Base-by-base conservation (phyloP, 345 rosid species). In the Pugionium dolabratum region DNA sequence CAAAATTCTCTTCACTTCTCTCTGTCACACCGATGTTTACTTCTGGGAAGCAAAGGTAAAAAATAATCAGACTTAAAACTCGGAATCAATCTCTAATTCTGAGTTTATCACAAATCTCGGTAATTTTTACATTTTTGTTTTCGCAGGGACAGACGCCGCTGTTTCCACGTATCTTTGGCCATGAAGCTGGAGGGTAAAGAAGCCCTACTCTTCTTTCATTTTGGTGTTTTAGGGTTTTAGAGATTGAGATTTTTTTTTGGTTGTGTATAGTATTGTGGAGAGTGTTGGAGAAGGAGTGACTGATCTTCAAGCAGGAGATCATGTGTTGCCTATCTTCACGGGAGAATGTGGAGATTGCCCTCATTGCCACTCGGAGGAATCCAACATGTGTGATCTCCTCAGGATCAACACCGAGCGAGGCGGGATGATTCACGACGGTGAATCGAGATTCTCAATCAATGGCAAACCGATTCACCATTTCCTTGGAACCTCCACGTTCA, bases 31-130 rank as follows among this genome's bases (percentile, higher is more conserved):
- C 3, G 97, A 91, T 76, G 85, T 88, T 69, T 91, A 91, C 82
- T 91, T 88, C 83, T 91, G 97, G 97, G 97, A 91, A 62, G 94
- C 97, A 6, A 91, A 86, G 97, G 97, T 86, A 46, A 42, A 5
- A 40, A 39, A 39, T 9, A 28, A 36, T 25, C 2, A 9, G 3
- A 27, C 4, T 2, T 35, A 36, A n/a, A 28, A 9, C 25, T 18
- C 26, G 8, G 2, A 9, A 54, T 31, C 35, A 11, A 32, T 6
- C 18, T 70, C 28, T 39, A 2, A 9, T 27, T 43, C 53, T 44
- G 31, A 48, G 6, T 34, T 47, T 31, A 2, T 40, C 26, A 3
- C 1, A 34, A 28, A 8, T 44, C 26, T 54, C 1, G 0, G 2
- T 30, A 32, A 18, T 18, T 0, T 6, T 40, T 4, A 28, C 28